Base-by-base conservation (phyloP, 805 yeast species). In the Ogataea pilisensis region DNA sequence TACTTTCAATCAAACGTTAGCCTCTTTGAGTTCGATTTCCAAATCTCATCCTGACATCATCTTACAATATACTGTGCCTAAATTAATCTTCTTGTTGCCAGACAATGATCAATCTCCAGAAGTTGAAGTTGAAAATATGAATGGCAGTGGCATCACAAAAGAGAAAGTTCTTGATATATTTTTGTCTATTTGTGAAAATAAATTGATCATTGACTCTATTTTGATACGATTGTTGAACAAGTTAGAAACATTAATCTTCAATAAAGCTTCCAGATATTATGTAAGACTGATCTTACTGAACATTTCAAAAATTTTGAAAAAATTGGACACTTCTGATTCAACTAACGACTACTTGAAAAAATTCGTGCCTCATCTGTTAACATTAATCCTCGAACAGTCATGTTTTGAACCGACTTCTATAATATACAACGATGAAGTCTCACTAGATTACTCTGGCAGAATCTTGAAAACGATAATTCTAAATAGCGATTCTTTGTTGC, bases 1-100 rank as follows among this genome's bases (percentile, higher is more conserved):
- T 19, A 71, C 85, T 1, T 69, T 75, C 30, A 64, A 63, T 14
- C 79, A 78, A 12, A 70, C 81, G 12, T 55, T 83, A 19, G 70
- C 65, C 8, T 80, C 88, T 0, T 60, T 89, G 37, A 69, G 73
- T 5, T 62, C 61, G 11, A 51, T 82, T 2, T 70, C 77, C n/a
- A 52, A 60, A 8, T 46, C 51, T 16, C 56, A 65, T 24, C 54
- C 66, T 5, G 54, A 65, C 21, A 51, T 73, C 2, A 71, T 84
- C 1, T 57, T 78, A 20, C 78, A 75, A 20, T 58, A 70, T 17
- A 69, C 80, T 1, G 61, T 78, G 34, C 84, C 82, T 7, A 69
- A 65, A 19, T 58, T 81, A 41, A 52, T 82, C 9, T 57, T 73
- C 2, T 55, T 72, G 16, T 61, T 83, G 19, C 82, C 85, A 3